A percentile compares a stretch with the other conserved stretches of the same genome.
Conservation (phyloP, 2,329 filamentous ascomycete genomes). For the Graphilbum ipis-grandicollis region DNA sequence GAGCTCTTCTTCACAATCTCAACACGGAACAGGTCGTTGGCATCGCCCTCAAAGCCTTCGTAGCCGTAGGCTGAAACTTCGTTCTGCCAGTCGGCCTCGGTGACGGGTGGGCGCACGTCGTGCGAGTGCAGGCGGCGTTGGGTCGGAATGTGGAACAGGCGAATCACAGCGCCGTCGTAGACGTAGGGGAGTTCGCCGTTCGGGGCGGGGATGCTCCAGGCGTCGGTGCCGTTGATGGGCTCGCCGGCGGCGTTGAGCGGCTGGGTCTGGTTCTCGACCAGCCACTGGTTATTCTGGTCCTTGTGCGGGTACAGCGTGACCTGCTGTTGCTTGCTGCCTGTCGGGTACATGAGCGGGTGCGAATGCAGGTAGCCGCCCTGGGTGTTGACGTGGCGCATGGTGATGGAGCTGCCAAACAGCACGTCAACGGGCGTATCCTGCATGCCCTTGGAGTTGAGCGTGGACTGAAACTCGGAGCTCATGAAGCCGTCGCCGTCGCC, state of each 20-base stretch:
- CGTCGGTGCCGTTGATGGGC: constrained; percentile 60
- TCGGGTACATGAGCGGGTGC: constrained; percentile 93
- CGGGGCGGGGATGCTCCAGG: constrained; percentile 63
- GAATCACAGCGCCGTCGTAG: constrained; percentile 63
- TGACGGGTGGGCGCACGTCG: constrained; percentile 73
- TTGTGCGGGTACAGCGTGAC: constrained; percentile 98
- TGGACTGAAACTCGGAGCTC: constrained; percentile 98
- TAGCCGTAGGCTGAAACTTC: constrained; percentile 96
- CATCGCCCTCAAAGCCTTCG: constrained; percentile 89
- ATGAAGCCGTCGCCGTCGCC: constrained; percentile 98
- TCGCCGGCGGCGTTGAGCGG: constrained; percentile 61
- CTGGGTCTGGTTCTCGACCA: constrained; percentile 92
- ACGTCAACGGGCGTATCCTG: constrained; percentile 87
- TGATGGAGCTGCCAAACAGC: constrained; percentile 70
- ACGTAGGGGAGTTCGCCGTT: constrained; percentile 35
- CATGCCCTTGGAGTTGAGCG: constrained; percentile 93
- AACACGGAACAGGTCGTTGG: constrained; percentile 87
- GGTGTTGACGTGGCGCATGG: constrained; percentile 85
- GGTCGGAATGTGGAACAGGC: constrained; percentile 69
- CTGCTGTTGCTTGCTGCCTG: constrained; percentile 95
- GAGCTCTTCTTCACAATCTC: constrained; percentile 91
- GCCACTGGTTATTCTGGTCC: constrained; percentile 92
- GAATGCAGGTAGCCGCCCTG: constrained; percentile 97
- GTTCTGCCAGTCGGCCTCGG: constrained; percentile 85
- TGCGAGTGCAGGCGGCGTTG: constrained; percentile 89